Evolutionary conservation across 73 alveolate species (phyloP).

Genomic region (Paramecium biaurelia): DNA sequence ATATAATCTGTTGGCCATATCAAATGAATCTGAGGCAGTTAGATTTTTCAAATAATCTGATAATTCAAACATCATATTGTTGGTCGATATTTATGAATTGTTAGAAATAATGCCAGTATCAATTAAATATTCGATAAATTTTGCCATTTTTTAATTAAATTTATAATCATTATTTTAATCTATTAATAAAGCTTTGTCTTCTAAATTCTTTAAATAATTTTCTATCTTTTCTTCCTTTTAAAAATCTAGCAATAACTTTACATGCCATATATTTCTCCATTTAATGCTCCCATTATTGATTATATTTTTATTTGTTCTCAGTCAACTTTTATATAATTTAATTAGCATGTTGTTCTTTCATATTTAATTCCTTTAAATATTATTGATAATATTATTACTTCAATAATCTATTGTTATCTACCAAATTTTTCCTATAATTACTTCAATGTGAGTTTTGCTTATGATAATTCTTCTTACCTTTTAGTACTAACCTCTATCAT

Average conservation of each 20-base stretch:
- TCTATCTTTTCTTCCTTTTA: conserved; percentile 7
- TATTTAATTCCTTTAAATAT: background rate
- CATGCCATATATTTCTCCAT: background rate
- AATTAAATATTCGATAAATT: background rate
- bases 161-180: background rate
- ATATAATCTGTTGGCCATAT: conserved; percentile 16
- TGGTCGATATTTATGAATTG: background rate
- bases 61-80: background rate
- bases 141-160: conserved; percentile 12
- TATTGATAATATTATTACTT: background rate
- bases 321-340: background rate
- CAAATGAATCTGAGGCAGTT: conserved; percentile 3
- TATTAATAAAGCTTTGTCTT: conserved; percentile 7
- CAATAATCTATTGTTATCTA: background rate
- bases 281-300: background rate
- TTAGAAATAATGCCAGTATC: background rate
- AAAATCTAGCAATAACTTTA: background rate
- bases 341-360: conserved; percentile 4
- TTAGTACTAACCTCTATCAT: background rate
- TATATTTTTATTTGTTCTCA: background rate
- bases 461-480: background rate
- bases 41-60: conserved; percentile 43
- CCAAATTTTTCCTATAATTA: background rate
- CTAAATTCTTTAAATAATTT: background rate
- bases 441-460: background rate